Percentiles rank a stretch among this genome's conserved stretches.
Evolutionary conservation across 2,329 filamentous ascomycete species (phyloP).

Genomic region (Verticillium nonalfalfae): DNA sequence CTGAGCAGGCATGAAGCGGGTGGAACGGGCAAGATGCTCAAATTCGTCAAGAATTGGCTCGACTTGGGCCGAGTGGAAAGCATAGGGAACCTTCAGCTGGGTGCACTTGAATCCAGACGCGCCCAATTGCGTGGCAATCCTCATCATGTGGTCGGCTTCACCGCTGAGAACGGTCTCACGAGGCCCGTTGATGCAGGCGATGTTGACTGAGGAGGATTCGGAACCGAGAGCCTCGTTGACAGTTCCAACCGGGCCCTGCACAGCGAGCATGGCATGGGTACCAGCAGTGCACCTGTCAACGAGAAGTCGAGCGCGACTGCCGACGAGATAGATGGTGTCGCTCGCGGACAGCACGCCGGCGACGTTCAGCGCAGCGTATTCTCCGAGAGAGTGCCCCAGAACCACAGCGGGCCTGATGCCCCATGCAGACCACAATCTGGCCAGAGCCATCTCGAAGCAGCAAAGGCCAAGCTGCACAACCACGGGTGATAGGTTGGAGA

Average conservation of each 20-base stretch:
- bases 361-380: slow-evolving; percentile 66
- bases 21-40: slow-evolving; percentile 25
- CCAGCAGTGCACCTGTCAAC: slow-evolving; percentile 57
- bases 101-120: slow-evolving; percentile 33
- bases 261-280: slow-evolving; percentile 55
- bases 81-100: slow-evolving; percentile 42
- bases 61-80: slow-evolving; percentile 48
- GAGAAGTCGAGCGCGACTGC: slow-evolving; percentile 58
- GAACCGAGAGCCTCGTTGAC: slow-evolving; percentile 45
- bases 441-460: slow-evolving; percentile 52
- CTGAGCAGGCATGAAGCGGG: slow-evolving; percentile 35
- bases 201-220: slow-evolving; percentile 30
- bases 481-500: slow-evolving; percentile 40
- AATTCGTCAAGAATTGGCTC: slow-evolving; percentile 53
- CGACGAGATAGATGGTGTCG: slow-evolving; percentile 68
- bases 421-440: slow-evolving; percentile 49
- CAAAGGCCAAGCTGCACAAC: slow-evolving; percentile 47
- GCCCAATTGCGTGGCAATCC: slow-evolving; percentile 31
- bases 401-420: slow-evolving; percentile 49
- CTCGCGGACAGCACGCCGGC: slow-evolving; percentile 65
- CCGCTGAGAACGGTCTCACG: slow-evolving; percentile 66
- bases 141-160: slow-evolving; percentile 29
- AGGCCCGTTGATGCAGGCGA: slow-evolving; percentile 71
- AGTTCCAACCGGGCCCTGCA: slow-evolving; percentile 40
- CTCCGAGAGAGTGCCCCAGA: slow-evolving; percentile 60